Evolutionary conservation across 202 grass and related monocot genomes (phyloP), one percentile per base, ranked within the genome.

Genomic region (Zizania palustris): DNA sequence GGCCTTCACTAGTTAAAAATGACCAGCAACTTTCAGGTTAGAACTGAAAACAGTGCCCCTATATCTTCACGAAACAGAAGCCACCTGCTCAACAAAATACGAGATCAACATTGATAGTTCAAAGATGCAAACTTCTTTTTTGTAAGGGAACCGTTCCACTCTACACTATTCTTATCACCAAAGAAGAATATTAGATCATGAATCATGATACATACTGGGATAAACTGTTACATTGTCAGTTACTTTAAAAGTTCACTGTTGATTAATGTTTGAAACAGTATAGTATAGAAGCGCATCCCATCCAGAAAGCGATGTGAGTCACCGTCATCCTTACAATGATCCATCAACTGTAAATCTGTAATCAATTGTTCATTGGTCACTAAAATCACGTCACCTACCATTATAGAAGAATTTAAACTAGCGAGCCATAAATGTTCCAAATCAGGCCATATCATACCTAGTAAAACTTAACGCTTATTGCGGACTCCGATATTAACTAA

Each of bases 391-490:
- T 42, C 59, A 72, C 65, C 65, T 7, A 37, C 20, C 72, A 86
- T 35, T 51, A 59, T 65, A 75, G 86, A 88, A 76, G 16, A 66
- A 77, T 77, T 58, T 3, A 71, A 71, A 35, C 40, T 60, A 46
- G 44, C 20, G 10, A 60, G 58, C 11, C 63, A 66, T 65, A 63
- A 80, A 76, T 60, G 71, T 16, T 5, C 40, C 53, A 59, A 65
- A 70, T 75, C 40, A 70, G 51, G n/a, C n/a, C 40, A 35, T 72
- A 34, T 35, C 70, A 48, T 58, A 46, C 82, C 28, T 36, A 5
- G 15, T 43, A 56, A 19, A 78, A 55, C 19, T 50, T 49, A 9
- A 53, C 55, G 11, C 7, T 43, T 28, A 20, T 63, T 35, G 38
- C 45, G 40, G 36, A 34, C 67, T 44, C 11, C n/a, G 11, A 63